A percentile compares a stretch with the other conserved stretches of the same genome.
Conservation (phyloP, 768 basidiomycete species). For the Panaeolus papilionaceus region DNA sequence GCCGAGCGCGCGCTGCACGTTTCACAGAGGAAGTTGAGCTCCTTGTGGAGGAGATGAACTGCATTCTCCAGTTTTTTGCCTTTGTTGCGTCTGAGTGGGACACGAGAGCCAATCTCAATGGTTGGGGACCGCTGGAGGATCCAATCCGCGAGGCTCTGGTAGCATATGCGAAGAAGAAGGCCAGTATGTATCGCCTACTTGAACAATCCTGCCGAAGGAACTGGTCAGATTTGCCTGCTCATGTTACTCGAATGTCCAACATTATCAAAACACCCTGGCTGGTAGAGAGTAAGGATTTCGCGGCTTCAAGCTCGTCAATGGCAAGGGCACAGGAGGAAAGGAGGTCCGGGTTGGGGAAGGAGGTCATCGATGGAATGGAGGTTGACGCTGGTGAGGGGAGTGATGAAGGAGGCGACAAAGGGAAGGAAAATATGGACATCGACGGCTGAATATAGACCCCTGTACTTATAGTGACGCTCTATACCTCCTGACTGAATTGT, state of each 20-base stretch:
- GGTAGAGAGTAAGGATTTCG: background rate
- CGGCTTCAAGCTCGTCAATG: background rate
- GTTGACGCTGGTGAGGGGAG: no score
- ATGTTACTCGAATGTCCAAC: background rate
- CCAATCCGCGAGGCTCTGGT: background rate
- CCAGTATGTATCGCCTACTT: background rate
- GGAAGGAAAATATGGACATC: no score
- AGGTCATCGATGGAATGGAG: no score
- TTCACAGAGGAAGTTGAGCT: background rate
- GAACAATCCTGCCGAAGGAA: background rate
- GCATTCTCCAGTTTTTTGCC: background rate
- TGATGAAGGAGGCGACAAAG: no score
- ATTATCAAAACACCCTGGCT: background rate
- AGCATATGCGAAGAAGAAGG: background rate
- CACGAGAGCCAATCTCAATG: background rate
- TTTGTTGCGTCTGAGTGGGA: background rate
- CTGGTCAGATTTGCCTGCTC: background rate
- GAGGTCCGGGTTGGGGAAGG: no score
- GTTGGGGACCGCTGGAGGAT: background rate
- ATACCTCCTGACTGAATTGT: no score
- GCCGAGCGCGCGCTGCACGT: background rate
- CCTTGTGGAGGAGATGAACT: background rate
- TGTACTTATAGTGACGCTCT: no score
- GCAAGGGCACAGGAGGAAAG: no score
- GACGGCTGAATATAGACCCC: no score